Evolutionary conservation across 495 filamentous ascomycete species (phyloP).

Genomic region (Tuber microsphaerosporum): DNA sequence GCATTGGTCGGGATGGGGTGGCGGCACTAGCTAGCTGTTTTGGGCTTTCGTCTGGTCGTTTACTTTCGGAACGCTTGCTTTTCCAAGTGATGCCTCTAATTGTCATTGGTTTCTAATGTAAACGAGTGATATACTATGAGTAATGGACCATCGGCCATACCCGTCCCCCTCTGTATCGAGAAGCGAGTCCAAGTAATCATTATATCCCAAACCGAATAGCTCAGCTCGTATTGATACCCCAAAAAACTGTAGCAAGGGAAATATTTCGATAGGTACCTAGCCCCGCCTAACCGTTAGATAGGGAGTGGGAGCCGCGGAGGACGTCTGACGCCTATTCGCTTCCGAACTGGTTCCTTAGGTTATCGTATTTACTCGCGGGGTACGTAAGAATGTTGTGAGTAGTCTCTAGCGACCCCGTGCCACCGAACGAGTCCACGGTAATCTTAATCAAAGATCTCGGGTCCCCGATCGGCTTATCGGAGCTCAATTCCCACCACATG

Average conservation of each 20-base stretch:
- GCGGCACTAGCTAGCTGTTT: not conserved
- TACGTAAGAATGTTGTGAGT: constrained; percentile 62
- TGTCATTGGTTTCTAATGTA: not conserved
- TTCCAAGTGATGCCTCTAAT: not conserved
- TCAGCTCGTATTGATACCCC: not conserved
- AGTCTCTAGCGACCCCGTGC: constrained; percentile 50
- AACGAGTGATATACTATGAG: not conserved
- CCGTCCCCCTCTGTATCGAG: not conserved
- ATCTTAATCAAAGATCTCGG: constrained; percentile 58
- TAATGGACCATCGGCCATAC: not conserved
- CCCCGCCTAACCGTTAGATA: not conserved
- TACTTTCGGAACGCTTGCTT: not conserved
- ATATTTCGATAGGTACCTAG: not conserved
- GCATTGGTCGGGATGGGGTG: not conserved
- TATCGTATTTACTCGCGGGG: constrained; percentile 74
- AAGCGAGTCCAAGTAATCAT: not conserved
- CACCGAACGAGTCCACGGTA: constrained; percentile 51
- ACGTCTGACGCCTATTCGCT: constrained; percentile 16
- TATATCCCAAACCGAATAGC: not conserved
- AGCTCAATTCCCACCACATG: constrained; percentile 88
- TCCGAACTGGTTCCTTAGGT: constrained; percentile 51
- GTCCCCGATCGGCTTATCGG: constrained; percentile 53
- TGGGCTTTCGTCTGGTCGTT: not conserved
- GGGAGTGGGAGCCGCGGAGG: not conserved
- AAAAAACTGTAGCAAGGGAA: not conserved